These are phyloP conservation scores for Alternaria brassicicola DNA, from an alignment of 2,329 filamentous ascomycete genomes.

Conservation along the genomic window DNA sequence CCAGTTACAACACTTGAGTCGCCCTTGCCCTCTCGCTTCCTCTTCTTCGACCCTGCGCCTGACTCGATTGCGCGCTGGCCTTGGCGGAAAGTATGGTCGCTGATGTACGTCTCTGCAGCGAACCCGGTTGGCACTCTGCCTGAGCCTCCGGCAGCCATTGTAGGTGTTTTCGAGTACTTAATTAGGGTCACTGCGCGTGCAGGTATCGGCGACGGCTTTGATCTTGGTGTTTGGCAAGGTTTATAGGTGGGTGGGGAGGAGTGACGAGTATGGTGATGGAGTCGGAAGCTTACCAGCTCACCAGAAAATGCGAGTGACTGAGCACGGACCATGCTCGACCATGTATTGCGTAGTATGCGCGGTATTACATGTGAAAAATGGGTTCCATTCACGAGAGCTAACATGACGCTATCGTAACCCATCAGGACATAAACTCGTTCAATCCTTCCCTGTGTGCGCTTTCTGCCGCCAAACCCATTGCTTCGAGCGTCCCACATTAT, in stretches of 20 bases:
- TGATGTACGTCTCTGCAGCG: conserved; percentile 86
- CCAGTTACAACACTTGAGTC: conserved; percentile 84
- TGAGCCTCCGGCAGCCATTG: conserved; percentile 34
- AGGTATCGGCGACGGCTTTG: too few relatives aligned
- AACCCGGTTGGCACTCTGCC: conserved; percentile 71
- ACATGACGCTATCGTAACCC: conserved; percentile 44
- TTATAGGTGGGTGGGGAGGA: not conserved
- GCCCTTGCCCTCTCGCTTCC: conserved; percentile 84
- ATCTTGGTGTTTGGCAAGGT: not conserved
- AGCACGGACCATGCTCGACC: conserved; percentile 12
- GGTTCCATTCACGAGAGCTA: conserved; percentile 37
- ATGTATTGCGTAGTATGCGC: conserved; percentile 2
- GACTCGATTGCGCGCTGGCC: conserved; percentile 81
- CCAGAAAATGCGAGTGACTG: conserved; percentile 24
- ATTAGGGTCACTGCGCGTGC: not conserved
- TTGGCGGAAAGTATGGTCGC: conserved; percentile 85
- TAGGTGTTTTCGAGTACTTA: not conserved
- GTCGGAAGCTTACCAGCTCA: conserved; percentile 3
- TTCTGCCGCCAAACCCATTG: not conserved
- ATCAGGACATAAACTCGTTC: conserved; percentile 31
- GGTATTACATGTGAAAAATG: conserved; percentile 9
- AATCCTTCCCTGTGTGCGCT: not conserved
- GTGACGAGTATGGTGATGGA: not conserved
- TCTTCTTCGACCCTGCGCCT: conserved; percentile 69
- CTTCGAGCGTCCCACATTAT: conserved; percentile 10